These are phyloP conservation scores for Aspergillus novoparasiticus DNA, from an alignment of 2,329 filamentous ascomycete genomes.

Conservation along the genomic window DNA sequence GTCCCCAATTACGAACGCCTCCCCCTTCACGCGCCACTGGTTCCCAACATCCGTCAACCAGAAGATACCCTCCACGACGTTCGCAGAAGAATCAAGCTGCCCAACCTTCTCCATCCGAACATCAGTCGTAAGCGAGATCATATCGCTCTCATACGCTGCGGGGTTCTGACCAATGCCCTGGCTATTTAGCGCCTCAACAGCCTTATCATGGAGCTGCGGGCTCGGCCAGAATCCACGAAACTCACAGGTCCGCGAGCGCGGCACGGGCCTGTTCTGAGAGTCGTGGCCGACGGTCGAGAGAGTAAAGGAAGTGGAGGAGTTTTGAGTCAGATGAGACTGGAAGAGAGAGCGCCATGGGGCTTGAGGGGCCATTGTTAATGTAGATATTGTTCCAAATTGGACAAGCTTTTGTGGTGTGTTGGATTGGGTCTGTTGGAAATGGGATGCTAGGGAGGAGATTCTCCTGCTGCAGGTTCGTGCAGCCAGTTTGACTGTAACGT, in stretches of 20 bases:
- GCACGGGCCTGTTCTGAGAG: conserved; percentile 23
- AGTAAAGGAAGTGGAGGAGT: conserved; percentile 29
- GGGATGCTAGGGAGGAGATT: not conserved
- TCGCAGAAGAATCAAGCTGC: conserved; percentile 71
- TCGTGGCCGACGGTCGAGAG: conserved; percentile 28
- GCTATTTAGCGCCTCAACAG: conserved; percentile 66
- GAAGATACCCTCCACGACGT: conserved; percentile 76
- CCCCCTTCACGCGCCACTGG: conserved; percentile 84
- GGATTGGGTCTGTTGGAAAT: not conserved
- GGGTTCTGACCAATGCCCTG: conserved; percentile 59
- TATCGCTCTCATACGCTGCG: conserved; percentile 70
- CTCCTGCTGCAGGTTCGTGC: not conserved
- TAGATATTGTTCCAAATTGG: not conserved
- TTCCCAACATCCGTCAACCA: conserved; percentile 72
- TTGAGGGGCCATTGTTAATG: conserved; percentile 10
- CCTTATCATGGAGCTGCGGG: conserved; percentile 65
- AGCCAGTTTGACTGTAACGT: not conserved
- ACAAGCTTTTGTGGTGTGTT: not conserved
- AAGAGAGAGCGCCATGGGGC: conserved; percentile 36
- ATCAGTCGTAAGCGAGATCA: conserved; percentile 85
- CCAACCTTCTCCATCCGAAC: conserved; percentile 80
- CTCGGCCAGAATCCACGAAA: conserved; percentile 82
- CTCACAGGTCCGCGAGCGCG: conserved; percentile 66
- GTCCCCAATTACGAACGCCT: conserved; percentile 72
- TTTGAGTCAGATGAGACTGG: conserved; percentile 27